These are phyloP conservation scores for Halophytophthora polymorphica DNA, from an alignment of 352 stramenopile species.

Conservation along the genomic window DNA sequence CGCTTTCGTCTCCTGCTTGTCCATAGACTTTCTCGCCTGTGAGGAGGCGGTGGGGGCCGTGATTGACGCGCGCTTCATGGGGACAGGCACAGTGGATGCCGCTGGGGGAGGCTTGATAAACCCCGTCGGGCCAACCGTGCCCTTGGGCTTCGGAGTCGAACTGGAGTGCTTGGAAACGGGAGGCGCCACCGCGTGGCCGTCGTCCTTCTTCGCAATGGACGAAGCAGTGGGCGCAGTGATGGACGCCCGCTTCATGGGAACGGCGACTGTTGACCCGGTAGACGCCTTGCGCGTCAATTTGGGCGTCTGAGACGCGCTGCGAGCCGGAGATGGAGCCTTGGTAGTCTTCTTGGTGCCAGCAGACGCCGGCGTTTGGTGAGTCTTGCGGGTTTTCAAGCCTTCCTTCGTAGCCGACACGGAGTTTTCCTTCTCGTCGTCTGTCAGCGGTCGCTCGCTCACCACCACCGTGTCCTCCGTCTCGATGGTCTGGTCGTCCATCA, in stretches of 20 bases:
- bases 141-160: conserved; percentile 13
- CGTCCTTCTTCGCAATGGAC: conserved; percentile 20
- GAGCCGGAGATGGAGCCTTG: neutral
- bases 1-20: neutral
- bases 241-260: conserved; percentile 25
- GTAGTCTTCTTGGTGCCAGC: conserved; percentile 5
- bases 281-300: conserved; percentile 25
- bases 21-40: conserved; percentile 17
- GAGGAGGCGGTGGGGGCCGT: conserved; percentile 28
- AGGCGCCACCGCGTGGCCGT: conserved; percentile 3
- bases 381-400: conserved; percentile 3
- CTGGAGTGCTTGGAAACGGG: conserved; percentile 9
- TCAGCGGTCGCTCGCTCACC: conserved; percentile 52
- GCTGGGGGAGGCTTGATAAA: conserved; percentile 22
- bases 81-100: conserved; percentile 20
- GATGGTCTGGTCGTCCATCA: conserved; percentile 59
- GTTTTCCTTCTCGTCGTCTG: conserved; percentile 54
- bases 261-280: conserved; percentile 14
- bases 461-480: conserved; percentile 64
- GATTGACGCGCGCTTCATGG: conserved; percentile 30
- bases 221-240: conserved; percentile 29
- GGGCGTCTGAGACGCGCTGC: conserved; percentile 2
- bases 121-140: conserved; percentile 12
- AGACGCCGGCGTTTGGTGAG: conserved; percentile 2
- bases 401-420: conserved; percentile 12